Conservation (phyloP, 495 filamentous ascomycete genomes). For the Neurospora discreta region DNA sequence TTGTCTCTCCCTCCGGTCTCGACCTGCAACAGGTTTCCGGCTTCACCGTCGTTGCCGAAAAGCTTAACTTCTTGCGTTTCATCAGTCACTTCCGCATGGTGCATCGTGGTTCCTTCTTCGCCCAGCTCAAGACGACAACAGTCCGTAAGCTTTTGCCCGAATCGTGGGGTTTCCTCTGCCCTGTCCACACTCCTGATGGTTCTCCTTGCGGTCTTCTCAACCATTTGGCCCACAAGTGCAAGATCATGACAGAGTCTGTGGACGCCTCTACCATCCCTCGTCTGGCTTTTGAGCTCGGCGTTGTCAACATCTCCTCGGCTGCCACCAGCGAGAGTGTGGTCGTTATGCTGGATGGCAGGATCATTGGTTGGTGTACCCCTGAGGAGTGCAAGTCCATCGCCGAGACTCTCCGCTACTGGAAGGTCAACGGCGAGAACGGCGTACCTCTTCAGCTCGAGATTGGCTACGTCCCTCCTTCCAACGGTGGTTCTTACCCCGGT, state of each 20-base stretch:
- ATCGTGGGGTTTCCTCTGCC: conserved; percentile 95
- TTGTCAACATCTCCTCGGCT: conserved; percentile 57
- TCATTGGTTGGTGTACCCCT: conserved; percentile 83
- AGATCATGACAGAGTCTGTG: conserved; percentile 60
- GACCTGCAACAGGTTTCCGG: conserved; percentile 91
- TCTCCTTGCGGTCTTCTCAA: conserved; percentile 88
- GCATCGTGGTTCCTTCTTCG: conserved; percentile 97
- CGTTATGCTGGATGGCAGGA: conserved; percentile 79
- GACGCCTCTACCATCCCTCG: conserved; percentile 62
- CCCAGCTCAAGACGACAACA: conserved; percentile 91
- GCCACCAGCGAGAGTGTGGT: conserved; percentile 70
- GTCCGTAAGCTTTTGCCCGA: conserved; percentile 92
- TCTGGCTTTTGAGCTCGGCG: conserved; percentile 66
- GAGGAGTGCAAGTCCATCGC: conserved; percentile 66
- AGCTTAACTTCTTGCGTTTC: conserved; percentile 98
- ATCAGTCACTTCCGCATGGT: conserved; percentile 99
- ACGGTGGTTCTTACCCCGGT: conserved; percentile 87
- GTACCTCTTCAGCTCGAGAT: conserved; percentile 83
- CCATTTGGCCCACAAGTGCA: conserved; percentile 92
- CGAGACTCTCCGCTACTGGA: conserved; percentile 83
- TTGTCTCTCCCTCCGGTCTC: conserved; percentile 79
- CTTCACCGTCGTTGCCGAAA: conserved; percentile 93
- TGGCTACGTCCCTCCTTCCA: conserved; percentile 77
- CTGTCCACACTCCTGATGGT: conserved; percentile 96
- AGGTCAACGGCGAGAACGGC: conserved; percentile 79